A percentile compares a stretch with the other conserved stretches of the same genome.
Evolutionary conservation across 805 yeast species (phyloP).

Genomic region (Hanseniaspora mollemarum): DNA sequence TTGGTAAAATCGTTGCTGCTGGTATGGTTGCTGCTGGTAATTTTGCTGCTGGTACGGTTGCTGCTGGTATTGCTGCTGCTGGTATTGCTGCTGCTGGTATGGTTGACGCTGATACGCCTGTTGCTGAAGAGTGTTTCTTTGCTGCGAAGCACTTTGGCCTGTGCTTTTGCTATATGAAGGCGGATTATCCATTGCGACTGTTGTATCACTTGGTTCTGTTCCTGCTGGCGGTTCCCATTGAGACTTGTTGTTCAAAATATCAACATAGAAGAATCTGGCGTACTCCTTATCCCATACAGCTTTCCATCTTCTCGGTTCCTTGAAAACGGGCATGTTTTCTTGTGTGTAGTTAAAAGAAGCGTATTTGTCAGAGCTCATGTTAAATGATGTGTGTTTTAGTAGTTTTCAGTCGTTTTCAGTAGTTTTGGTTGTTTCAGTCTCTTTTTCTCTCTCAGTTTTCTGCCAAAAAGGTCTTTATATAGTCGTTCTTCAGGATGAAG

Average conservation of each 20-base stretch:
- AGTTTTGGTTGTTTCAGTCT: too few relatives aligned
- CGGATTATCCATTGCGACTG: too few relatives aligned
- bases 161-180: too few relatives aligned
- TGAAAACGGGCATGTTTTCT: conserved; percentile 41
- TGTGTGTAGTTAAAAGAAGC: conserved; percentile 17
- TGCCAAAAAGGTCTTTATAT: too few relatives aligned
- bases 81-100: conserved; percentile 13
- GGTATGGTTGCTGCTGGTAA: conserved; percentile 26
- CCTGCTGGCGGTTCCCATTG: conserved; percentile 84
- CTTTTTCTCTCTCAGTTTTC: too few relatives aligned
- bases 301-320: conserved; percentile 57
- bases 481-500: too few relatives aligned
- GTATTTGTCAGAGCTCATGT: conserved; percentile 2
- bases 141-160: too few relatives aligned
- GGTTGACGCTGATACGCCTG: conserved; percentile 15
- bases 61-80: conserved; percentile 3
- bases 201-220: conserved; percentile 32
- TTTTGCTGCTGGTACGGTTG: conserved; percentile 4
- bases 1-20: conserved; percentile 1
- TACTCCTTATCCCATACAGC: conserved; percentile 63
- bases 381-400: too few relatives aligned
- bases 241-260: conserved; percentile 52
- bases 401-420: too few relatives aligned
- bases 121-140: neutral
- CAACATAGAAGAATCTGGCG: conserved; percentile 71